Base-by-base conservation (phyloP, 2,329 filamentous ascomycete species). In the Exophiala sp. region DNA sequence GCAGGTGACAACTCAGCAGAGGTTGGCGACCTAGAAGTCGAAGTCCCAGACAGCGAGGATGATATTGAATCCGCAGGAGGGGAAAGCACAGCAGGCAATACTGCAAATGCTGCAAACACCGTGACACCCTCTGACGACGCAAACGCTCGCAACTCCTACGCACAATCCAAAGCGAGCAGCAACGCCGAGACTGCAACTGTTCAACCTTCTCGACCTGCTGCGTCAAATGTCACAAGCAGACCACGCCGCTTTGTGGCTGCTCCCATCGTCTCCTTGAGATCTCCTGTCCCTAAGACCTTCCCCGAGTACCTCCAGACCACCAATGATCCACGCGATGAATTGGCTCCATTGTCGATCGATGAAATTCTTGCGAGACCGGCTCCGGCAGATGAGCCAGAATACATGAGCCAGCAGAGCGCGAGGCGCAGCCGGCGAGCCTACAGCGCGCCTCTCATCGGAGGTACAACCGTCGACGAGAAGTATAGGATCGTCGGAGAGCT, bases 401-500 rank as follows among this genome's bases (percentile, higher is more conserved):
- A 46, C 22, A 35, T 56, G 24, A 18, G 22, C 24, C 10, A 45
- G 41, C 16, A 29, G 19, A 21, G 3, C 14, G 3, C 11, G 30
- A 19, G 9, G 18, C 37, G 10, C 32, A n/a, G 29, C 8, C 23
- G 19, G 32, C 22, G 14, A 42, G 16, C 21, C 22, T 48, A 27
- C 10, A 37, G 8, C 13, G 48, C 44, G 21, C 52, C 56, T 24
- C 46, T 58, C n/a, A 48, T 58, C 19, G 38, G 54, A 13, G 54
- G 56, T 13, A 58, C 53, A 6, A 49, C 48, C 7, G 8, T 24
- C 6, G 11, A 37, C 3, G 51, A 58, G 43, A 35, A 46, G 42
- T 5, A 37, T 13, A 6, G 21, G 7, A 54, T 56, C 39, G 43
- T 48, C 21, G 22, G 50, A 7, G 48, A 52, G 34, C 30, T 52